A percentile compares a stretch with the other conserved stretches of the same genome.
These are phyloP conservation scores for Aspergillus sp. DNA, from an alignment of 2,329 filamentous ascomycete species.

Conservation along the genomic window DNA sequence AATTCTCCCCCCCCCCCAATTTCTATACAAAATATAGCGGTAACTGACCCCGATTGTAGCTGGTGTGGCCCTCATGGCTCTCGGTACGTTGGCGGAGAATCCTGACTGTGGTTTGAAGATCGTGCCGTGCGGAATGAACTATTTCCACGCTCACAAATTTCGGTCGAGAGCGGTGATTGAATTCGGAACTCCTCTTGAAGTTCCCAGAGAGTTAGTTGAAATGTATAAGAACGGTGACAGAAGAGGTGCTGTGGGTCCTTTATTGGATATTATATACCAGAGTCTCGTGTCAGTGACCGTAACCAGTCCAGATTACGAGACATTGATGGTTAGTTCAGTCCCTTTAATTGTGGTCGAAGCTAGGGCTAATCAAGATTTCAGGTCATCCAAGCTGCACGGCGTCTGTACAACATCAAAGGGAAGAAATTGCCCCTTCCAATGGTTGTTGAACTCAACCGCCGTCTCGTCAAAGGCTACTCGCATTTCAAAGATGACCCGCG, in stretches of 20 bases:
- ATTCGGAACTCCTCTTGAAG: conserved; percentile 85
- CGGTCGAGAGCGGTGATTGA: conserved; percentile 93
- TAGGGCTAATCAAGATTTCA: conserved; percentile 36
- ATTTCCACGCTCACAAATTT: conserved; percentile 99
- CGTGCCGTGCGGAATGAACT: conserved; percentile 97
- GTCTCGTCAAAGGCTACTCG: conserved; percentile 86
- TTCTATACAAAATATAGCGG: not conserved
- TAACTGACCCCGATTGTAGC: conserved; percentile 49
- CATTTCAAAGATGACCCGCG: conserved; percentile 88
- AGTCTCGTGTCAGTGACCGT: conserved; percentile 85
- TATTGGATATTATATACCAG: conserved; percentile 85
- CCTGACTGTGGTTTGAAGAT: conserved; percentile 90
- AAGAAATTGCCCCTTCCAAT: conserved; percentile 90
- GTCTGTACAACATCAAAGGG: conserved; percentile 90
- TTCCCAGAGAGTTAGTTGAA: conserved; percentile 77
- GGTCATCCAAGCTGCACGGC: conserved; percentile 88
- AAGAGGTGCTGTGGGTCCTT: conserved; percentile 79
- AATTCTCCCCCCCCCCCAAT: conserved; percentile 8
- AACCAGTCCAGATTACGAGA: conserved; percentile 90
- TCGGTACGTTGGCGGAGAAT: conserved; percentile 81
- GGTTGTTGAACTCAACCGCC: conserved; percentile 90
- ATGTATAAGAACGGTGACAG: conserved; percentile 81
- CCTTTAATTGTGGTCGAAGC: not conserved
- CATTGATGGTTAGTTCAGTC: conserved; percentile 67
- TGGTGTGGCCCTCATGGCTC: conserved; percentile 95